Evolutionary conservation across 1,284 basidiomycete genomes (phyloP).

Genomic region (Ceratorhiza oryzae-sativae): DNA sequence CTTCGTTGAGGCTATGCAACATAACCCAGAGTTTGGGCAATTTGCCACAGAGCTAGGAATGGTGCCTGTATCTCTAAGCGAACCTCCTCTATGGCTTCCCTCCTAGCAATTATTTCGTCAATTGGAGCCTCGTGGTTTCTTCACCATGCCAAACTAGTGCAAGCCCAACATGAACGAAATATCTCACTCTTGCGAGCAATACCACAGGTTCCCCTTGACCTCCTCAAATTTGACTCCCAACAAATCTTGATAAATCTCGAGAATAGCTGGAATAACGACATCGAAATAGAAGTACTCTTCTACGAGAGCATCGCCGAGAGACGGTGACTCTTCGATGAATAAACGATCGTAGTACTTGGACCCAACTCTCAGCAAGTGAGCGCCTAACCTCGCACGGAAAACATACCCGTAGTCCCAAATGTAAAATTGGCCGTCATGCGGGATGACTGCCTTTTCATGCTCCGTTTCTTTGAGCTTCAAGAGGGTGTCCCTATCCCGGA

Average conservation of each 20-base stretch:
- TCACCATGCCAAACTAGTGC: no score
- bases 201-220: constrained; percentile 70
- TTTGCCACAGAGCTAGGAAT: no score
- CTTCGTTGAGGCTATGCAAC: no score
- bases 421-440: constrained; percentile 73
- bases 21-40: no score
- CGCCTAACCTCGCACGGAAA: no score
- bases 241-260: constrained; percentile 80
- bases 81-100: no score
- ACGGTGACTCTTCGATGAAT: constrained; percentile 68
- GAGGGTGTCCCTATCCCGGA: constrained; percentile 69
- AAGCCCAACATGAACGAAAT: no score
- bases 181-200: no score
- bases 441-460: constrained; percentile 62
- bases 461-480: constrained; percentile 77
- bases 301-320: constrained; percentile 74
- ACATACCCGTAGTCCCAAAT: constrained; percentile 66
- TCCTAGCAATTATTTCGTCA: no score
- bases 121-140: no score
- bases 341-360: constrained; percentile 71
- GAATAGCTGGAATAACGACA: constrained; percentile 77
- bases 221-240: constrained; percentile 77
- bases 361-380: neutral
- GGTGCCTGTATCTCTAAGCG: no score
- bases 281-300: constrained; percentile 88